Evolutionary conservation across 2,329 filamentous ascomycete species (phyloP).

Genomic region (Hortaea werneckii): DNA sequence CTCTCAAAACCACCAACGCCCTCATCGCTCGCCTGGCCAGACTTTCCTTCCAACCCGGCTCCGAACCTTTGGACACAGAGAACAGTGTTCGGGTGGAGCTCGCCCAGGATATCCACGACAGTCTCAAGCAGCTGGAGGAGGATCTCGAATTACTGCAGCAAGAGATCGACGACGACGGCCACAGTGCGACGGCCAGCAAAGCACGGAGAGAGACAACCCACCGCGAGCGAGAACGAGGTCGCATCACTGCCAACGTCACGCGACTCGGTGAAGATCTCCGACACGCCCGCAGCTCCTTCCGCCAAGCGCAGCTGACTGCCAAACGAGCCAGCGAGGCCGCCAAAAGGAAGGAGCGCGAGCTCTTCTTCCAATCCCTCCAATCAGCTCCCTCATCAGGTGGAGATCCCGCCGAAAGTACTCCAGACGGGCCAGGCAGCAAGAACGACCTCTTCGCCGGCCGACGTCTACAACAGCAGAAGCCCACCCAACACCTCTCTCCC

Average conservation of each 20-base stretch:
- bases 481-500: conserved; percentile 48
- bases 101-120: conserved; percentile 67
- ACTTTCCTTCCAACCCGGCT: conserved; percentile 53
- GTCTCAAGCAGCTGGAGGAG: conserved; percentile 67
- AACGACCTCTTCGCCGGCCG: conserved; percentile 29
- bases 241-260: conserved; percentile 56
- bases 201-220: conserved; percentile 38
- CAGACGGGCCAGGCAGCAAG: conserved; percentile 8
- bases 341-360: conserved; percentile 64
- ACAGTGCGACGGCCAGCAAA: conserved; percentile 26
- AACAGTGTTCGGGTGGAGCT: conserved; percentile 57
- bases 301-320: conserved; percentile 70
- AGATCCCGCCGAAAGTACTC: conserved; percentile 12
- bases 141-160: conserved; percentile 72
- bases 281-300: conserved; percentile 57
- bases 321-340: conserved; percentile 65
- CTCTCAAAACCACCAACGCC: conserved; percentile 43
- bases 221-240: conserved; percentile 45
- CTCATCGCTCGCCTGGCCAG: conserved; percentile 48
- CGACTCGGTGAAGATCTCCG: conserved; percentile 62
- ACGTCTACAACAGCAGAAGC: conserved; percentile 10
- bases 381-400: conserved; percentile 25
- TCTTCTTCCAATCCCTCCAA: conserved; percentile 59
- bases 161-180: conserved; percentile 61
- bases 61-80: conserved; percentile 46